Percentiles rank a stretch among this genome's conserved stretches.
These are phyloP conservation scores for Aspergillus sergii DNA, from an alignment of 2,329 filamentous ascomycete species.

Conservation along the genomic window DNA sequence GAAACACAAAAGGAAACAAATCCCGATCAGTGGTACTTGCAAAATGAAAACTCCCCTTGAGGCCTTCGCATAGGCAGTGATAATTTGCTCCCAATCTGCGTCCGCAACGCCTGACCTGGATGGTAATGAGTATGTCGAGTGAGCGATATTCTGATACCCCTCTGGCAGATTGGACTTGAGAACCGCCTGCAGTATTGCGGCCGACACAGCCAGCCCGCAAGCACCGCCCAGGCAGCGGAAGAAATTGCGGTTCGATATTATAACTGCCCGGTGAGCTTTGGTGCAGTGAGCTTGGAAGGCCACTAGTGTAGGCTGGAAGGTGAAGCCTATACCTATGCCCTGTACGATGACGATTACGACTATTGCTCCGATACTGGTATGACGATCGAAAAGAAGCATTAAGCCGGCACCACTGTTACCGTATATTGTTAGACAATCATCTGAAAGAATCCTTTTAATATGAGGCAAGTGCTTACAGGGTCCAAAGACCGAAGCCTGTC, in stretches of 20 bases:
- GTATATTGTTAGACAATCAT: neutral
- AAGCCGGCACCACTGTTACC: slow-evolving; percentile 52
- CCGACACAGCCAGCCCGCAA: slow-evolving; percentile 60
- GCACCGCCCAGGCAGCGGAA: slow-evolving; percentile 62
- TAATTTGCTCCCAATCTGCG: slow-evolving; percentile 44
- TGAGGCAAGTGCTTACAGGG: slow-evolving; percentile 37
- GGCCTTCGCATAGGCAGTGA: slow-evolving; percentile 56
- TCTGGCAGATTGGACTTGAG: slow-evolving; percentile 43
- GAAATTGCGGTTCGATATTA: slow-evolving; percentile 66
- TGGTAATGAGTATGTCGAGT: slow-evolving; percentile 45
- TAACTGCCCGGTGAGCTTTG: slow-evolving; percentile 61
- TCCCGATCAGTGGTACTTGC: slow-evolving; percentile 57
- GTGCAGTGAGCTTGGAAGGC: slow-evolving; percentile 61
- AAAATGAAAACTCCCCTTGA: slow-evolving; percentile 60
- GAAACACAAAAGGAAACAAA: slow-evolving; percentile 54
- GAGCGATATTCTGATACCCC: slow-evolving; percentile 40
- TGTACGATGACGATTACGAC: slow-evolving; percentile 54
- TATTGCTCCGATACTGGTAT: slow-evolving; percentile 52
- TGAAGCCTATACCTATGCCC: slow-evolving; percentile 57
- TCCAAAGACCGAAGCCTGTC: slow-evolving; percentile 50
- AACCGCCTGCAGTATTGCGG: slow-evolving; percentile 51
- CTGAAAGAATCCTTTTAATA: too few relatives aligned
- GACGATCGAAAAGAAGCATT: slow-evolving; percentile 51
- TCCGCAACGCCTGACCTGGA: slow-evolving; percentile 29
- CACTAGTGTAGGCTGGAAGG: slow-evolving; percentile 58